Conservation (phyloP, 768 basidiomycete genomes). For the Termitomyces sp. region DNA sequence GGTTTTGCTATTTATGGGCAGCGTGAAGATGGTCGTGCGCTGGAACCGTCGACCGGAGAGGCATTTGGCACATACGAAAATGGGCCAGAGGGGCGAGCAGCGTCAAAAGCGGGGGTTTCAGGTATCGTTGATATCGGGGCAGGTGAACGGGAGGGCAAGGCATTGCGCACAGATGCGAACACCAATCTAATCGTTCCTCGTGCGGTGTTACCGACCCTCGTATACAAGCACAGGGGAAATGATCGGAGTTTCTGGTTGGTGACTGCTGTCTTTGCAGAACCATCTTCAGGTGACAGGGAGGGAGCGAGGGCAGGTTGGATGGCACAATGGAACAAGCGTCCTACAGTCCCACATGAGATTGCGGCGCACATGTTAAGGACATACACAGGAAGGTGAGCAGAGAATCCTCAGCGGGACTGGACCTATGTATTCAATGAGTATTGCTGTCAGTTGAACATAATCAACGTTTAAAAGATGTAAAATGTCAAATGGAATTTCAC, state of each 20-base stretch:
- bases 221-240: slow-evolving; percentile 40
- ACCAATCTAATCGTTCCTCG: slow-evolving; percentile 29
- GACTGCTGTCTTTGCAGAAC: slow-evolving; percentile 31
- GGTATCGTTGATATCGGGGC: slow-evolving; percentile 52
- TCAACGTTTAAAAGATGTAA: background rate
- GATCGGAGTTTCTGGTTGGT: slow-evolving; percentile 52
- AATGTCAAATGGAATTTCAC: background rate
- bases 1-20: slow-evolving; percentile 74
- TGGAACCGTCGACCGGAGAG: slow-evolving; percentile 43
- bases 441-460: slow-evolving; percentile 56
- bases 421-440: slow-evolving; percentile 58
- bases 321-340: slow-evolving; percentile 5
- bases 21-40: slow-evolving; percentile 51
- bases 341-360: slow-evolving; percentile 4
- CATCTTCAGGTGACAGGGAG: background rate
- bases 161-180: slow-evolving; percentile 70
- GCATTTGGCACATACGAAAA: slow-evolving; percentile 48
- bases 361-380: background rate
- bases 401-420: background rate
- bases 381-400: background rate
- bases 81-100: slow-evolving; percentile 45
- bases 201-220: slow-evolving; percentile 64
- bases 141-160: slow-evolving; percentile 28
- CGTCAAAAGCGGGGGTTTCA: slow-evolving; percentile 57
- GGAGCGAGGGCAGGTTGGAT: slow-evolving; percentile 7